Evolutionary conservation across 1,284 basidiomycete genomes (phyloP).

Genomic region (Tilletia setariae): DNA sequence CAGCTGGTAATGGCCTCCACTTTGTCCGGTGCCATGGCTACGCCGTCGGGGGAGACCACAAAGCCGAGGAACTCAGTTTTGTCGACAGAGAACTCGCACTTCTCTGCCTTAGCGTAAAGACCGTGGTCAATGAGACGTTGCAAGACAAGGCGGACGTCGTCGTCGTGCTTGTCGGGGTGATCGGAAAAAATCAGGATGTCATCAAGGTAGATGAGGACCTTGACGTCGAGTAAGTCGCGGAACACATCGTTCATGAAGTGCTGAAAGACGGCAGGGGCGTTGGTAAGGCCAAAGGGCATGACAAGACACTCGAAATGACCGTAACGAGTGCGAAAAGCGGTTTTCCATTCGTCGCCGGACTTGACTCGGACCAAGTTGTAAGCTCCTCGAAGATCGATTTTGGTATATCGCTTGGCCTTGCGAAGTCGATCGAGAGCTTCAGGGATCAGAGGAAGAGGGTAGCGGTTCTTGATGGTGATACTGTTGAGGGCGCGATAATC

Average conservation of each 20-base stretch:
- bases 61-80: conserved; percentile 58
- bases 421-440: conserved; percentile 55
- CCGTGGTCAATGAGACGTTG: not conserved
- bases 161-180: not conserved
- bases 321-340: no score
- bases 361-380: conserved; percentile 28
- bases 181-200: not conserved
- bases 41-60: conserved; percentile 48
- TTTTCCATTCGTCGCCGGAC: conserved; percentile 26
- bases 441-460: conserved; percentile 55
- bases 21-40: conserved; percentile 58
- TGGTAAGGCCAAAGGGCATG: conserved; percentile 26
- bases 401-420: conserved; percentile 53
- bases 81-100: conserved; percentile 21
- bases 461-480: conserved; percentile 55
- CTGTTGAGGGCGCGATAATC: conserved; percentile 59
- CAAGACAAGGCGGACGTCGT: conserved; percentile 10
- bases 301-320: conserved; percentile 25
- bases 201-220: no score
- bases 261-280: conserved; percentile 15
- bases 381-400: conserved; percentile 28
- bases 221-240: not conserved
- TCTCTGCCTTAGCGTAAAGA: no score
- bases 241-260: conserved; percentile 10
- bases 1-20: conserved; percentile 55